Base-by-base conservation (phyloP, 208 protist species). In the Leptomonas pyrrhocoris region DNA sequence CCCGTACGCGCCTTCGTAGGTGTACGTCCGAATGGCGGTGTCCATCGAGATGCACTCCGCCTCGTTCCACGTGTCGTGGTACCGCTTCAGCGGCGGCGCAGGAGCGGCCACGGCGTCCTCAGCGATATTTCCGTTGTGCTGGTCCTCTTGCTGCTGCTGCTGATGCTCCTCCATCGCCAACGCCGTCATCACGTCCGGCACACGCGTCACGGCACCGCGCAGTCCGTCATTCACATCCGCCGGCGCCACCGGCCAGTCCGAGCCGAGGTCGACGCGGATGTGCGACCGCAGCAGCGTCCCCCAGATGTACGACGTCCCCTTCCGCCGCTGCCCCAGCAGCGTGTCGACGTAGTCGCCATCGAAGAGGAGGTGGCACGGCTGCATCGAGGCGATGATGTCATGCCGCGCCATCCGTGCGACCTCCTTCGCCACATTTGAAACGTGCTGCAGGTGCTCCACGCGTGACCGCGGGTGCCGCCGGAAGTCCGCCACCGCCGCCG, bases 371-470 rank as follows among this genome's bases (percentile, higher is more conserved):
- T 90, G 84, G 45, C 73, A 81, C 15, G 88, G 88, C 73, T 93
- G 88, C 81, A 93, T 87, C 18, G 76, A 87, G n/a, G 88, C 88
- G 61, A 89, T 86, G 54, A 91, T 85, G 54, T 65, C 67, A 55
- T 80, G 38, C 30, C 38, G 61, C 51, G 61, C 27, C 76, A 93
- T 89, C 56, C 77, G 61, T 50, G 54, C 40, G 51, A 83, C 66
- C n/a, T 86, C 76, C 42, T 88, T 85, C 15, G 63, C 18, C 16
- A 83, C 50, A 34, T 75, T 78, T 15, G 58, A 55, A 15, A 85
- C 70, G 75, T 90, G 82, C 73, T 91, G 88, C 36, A 80, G 86
- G 73, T 91, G 88, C 65, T 89, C 85, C 55, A 93, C 75, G 46
- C 84, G 81, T 13, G 78, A 86, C 45, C 88, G 80, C 60, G 79